Base-by-base conservation (phyloP, 2,329 filamentous ascomycete species). In the Xylogone sp. region DNA sequence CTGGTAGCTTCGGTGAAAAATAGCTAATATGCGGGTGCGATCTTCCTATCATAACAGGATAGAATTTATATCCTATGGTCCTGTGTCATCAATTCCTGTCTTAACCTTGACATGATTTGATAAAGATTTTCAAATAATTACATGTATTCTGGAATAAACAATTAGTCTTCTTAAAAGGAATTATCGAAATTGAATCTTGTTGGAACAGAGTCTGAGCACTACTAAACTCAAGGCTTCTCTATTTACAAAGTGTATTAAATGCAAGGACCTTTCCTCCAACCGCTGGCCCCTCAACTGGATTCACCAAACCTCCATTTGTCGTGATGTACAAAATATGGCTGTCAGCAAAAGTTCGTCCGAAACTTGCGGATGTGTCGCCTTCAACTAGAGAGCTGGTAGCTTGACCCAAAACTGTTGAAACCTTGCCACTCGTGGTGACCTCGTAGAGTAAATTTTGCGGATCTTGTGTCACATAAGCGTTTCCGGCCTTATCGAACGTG, bases 261-360 rank as follows among this genome's bases (percentile, higher is more conserved):
- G 39, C 45, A 12, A 21, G 29, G n/a, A 53, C 45, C 19, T 48
- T 53, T n/a, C 52, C 52, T 18, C 52, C 52, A 12, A 39, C 43
- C 16, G 24, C 45, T 10, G 24, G 18, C 7, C 27, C 27, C 7
- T 31, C 27, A 10, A 48, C 34, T 9, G 34, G 22, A 6, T 42
- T 45, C 34, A 24, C 45, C n/a, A 50, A 18, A 22, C 42, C 48
- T 21, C 52, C 44, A 48, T 43, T 48, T 22, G 53, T 54, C 7
- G 27, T 27, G 39, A 55, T 45, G 47, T 57, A 57, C 18, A 57
- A 27, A n/a, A 50, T 45, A 48, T 52, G 49, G 22, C 52, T 53
- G 18, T 55, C 53, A 22, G 42, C 49, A n/a, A 48, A 43, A 4
- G 43, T 51, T 27, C 55, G 21, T 29, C 55, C 55, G 53, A 57